Evolutionary conservation across 2,329 filamentous ascomycete species (phyloP).

Genomic region (Colletotrichum spaethianum): DNA sequence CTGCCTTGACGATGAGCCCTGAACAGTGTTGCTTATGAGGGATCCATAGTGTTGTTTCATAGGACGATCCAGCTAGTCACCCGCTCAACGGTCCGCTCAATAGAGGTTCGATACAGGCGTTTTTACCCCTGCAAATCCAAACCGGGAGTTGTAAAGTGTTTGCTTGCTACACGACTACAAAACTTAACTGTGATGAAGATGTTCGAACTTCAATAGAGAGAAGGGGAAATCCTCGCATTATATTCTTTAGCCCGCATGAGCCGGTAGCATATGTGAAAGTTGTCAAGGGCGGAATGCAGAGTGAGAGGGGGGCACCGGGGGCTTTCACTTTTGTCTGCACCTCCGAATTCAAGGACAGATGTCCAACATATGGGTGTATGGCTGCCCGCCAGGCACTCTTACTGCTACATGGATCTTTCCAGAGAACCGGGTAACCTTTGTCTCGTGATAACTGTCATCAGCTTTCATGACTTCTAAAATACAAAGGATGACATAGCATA

Average conservation of each 20-base stretch:
- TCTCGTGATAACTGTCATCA: background rate
- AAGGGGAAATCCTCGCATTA: too few species aligned
- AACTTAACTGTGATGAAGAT: background rate
- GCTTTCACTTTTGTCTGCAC: background rate
- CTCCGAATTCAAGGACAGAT: background rate
- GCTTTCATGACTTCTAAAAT: background rate
- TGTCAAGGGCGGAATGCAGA: background rate
- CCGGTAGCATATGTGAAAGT: background rate
- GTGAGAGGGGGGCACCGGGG: background rate
- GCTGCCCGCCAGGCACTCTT: background rate
- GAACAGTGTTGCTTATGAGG: too few species aligned
- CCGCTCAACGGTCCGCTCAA: background rate
- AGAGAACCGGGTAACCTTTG: background rate
- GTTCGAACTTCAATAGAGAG: background rate
- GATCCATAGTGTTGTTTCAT: too few species aligned
- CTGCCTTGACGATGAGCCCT: too few species aligned
- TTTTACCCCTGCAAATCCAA: background rate
- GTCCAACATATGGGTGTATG: background rate
- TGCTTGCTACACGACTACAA: background rate
- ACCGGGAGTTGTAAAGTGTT: background rate
- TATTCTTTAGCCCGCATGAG: background rate
- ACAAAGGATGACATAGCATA: background rate
- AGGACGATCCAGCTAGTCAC: background rate
- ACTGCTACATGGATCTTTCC: background rate
- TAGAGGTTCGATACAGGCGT: too few species aligned